Base-by-base conservation (phyloP, 2,329 filamentous ascomycete genomes). In the Akanthomyces muscarius region DNA sequence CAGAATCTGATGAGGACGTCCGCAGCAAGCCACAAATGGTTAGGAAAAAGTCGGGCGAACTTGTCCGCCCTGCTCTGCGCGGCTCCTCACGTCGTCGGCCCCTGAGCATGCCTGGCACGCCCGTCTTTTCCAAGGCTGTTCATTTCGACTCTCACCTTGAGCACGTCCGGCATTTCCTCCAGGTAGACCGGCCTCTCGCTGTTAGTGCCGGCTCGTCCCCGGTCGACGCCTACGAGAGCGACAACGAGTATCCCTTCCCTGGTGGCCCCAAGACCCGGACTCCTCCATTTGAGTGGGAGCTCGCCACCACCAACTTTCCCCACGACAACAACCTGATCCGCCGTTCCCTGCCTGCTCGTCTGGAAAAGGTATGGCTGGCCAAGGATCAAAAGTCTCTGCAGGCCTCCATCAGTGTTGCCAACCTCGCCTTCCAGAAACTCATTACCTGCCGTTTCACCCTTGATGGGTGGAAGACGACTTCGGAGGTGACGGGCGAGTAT, bases 381-480 rank as follows among this genome's bases (percentile, higher is more conserved):
- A 80, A 84, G 2, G 94, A 98, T 74, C 92, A 96, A 71, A 94
- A 94, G 77, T 90, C 84, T 1, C 78, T 99, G 67, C 83, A 97
- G 57, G 95, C 95, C 14, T 90, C 87, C 21, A 84, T 97, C 59
- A 90, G 87, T 8, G 93, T 96, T 25, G 87, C 89, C 72, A 99
- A 99, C 75, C 77, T 98, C 50, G 86, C 92, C 0, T 99, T 96
- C 77, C 85, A 93, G 61, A 99, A 99, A 77, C 76, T 82, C 6
- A 91, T 99, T 61, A 87, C 89, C n/a, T 94, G 92, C 74, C 87
- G 95, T 57, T 99, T 99, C 75, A 99, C 95, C 0, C 84, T 97
- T 53, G 95, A 99, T 75, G 95, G 96, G 78, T 99, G 95, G 95
- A 97, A 96, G 82, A 99, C 95, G 0, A 96, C 93, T 0, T 99